Base-by-base conservation (phyloP, 495 filamentous ascomycete species). In the Aspergillus kassunensis region DNA sequence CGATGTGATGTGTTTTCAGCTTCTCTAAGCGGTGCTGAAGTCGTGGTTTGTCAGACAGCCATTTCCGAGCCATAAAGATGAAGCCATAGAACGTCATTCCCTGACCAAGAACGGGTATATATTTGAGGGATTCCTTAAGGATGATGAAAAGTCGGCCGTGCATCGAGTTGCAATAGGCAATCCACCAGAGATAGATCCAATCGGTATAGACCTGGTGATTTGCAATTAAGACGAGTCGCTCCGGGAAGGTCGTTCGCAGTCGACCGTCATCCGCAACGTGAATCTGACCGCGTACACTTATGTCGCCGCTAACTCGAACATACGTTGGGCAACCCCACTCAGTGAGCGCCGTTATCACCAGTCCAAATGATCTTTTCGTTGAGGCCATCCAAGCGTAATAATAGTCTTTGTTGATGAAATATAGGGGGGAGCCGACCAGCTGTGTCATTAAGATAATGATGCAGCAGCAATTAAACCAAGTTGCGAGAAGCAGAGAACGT, bases 191-290 rank as follows among this genome's bases (percentile, higher is more conserved):
- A 59, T 87, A 87, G 8, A 86, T 68, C 84, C 84, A 87, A 48
- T 87, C 84, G 8, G 82, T 85, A 62, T 87, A 87, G 10, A 87
- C 79, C 60, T 86, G 82, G 56, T 87, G 84, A 44, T 87, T 87
- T 10, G 84, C 73, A 44, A 87, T 82, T 62, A 87, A 48, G 40
- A 87, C 75, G 46, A 84, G 57, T 16, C 84, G 73, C 62, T 85
- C 78, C 6, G 81, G 79, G 49, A 87, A 86, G 29, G 72, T 53
- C 15, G 77, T 78, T 56, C 75, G 70, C 27, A 87, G 59, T 45
- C 71, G 61, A 4, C 84, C 84, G 64, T 82, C 79, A 42, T 67
- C 62, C 0, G 73, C 71, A 47, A 79, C 61, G 51, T 77, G 67
- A 24, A 87, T 57, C 61, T 85, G 79, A 3, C 80, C 81, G 43